A percentile compares a stretch with the other conserved stretches of the same genome.
Evolutionary conservation across 805 yeast genomes (phyloP).

Genomic region (Candida nitratophila): DNA sequence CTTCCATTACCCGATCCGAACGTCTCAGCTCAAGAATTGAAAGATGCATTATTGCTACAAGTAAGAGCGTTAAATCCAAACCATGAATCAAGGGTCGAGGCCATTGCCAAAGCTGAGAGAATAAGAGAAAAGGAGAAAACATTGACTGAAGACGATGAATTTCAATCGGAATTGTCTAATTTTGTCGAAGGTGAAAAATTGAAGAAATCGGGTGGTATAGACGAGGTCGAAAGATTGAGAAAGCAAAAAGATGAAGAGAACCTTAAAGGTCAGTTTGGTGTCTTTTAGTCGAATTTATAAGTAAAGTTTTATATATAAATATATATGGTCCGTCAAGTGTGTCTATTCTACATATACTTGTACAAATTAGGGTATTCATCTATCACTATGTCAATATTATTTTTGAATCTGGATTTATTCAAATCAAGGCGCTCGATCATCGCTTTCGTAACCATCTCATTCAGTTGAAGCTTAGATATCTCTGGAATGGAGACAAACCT

Average conservation of each 20-base stretch:
- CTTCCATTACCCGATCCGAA: conserved; percentile 46
- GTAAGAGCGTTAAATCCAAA: conserved; percentile 77
- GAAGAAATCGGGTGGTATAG: conserved; percentile 83
- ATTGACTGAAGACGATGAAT: conserved; percentile 49
- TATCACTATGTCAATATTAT: no score
- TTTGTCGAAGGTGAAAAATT: conserved; percentile 75
- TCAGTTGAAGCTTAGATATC: no score
- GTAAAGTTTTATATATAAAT: no score
- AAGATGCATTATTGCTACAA: conserved; percentile 75
- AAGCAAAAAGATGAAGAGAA: conserved; percentile 64
- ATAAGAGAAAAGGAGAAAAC: conserved; percentile 66
- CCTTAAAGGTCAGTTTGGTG: conserved; percentile 43
- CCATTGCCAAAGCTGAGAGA: conserved; percentile 82
- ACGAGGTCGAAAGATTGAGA: conserved; percentile 71
- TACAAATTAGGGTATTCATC: no score
- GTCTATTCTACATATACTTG: no score
- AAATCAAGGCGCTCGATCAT: no score
- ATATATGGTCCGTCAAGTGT: no score
- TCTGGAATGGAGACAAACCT: neutral
- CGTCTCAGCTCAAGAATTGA: conserved; percentile 45
- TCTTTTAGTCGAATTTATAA: conserved; percentile 1
- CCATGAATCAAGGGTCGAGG: conserved; percentile 79
- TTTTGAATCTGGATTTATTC: no score
- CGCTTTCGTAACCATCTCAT: no score
- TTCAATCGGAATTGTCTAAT: conserved; percentile 77